Evolutionary conservation across 768 basidiomycete genomes (phyloP), one percentile per base, ranked within the genome.

Genomic region (Pilatotrama ljubarskyi): DNA sequence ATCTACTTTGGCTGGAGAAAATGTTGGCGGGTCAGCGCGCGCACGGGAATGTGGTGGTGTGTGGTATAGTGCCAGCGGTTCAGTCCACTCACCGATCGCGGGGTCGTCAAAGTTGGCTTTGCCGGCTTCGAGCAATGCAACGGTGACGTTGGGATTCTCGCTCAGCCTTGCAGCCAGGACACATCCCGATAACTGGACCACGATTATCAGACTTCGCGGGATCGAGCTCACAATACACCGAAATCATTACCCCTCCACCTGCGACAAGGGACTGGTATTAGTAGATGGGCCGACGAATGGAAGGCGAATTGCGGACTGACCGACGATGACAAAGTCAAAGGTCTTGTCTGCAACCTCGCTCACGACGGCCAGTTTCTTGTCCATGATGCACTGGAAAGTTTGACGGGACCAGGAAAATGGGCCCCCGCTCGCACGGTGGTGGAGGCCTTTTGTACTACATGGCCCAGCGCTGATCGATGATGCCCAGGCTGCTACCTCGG

Each of bases 91-190:
- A 52, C 58, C 8, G 10, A 59, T 50, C 3, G 41, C 24, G 13
- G 59, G 53, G 38, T 61, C 59, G 15, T 61, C 32, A 24, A 58
- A 26, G 32, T 57, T 15, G 15, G 55, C 61, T 20, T 48, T 49
- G 7, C 73, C 73, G 0, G 73, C 69, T 51, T 75, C 73, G 51
- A 75, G 66, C 1, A 78, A 71, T 41, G 75, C 66, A 6, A 80
- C 76, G 10, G 70, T 66, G 53, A 70, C 69, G 32, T 66, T 55
- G 2, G 68, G 59, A 61, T 78, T 73, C 50, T 76, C 74, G 9
- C 70, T 64, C 32, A 81, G 65, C 26, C 78, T 66, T 5, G 68
- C 67, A 9, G 78, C 78, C n/a, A 80, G 67, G 5, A 74, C 73
- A 22, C 76, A 61, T n/a, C 79, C 78, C 2, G 75, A 74, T 10